phyloP scores from a whole-genome alignment of 805 yeast species.

The Candida anglica region DNA sequence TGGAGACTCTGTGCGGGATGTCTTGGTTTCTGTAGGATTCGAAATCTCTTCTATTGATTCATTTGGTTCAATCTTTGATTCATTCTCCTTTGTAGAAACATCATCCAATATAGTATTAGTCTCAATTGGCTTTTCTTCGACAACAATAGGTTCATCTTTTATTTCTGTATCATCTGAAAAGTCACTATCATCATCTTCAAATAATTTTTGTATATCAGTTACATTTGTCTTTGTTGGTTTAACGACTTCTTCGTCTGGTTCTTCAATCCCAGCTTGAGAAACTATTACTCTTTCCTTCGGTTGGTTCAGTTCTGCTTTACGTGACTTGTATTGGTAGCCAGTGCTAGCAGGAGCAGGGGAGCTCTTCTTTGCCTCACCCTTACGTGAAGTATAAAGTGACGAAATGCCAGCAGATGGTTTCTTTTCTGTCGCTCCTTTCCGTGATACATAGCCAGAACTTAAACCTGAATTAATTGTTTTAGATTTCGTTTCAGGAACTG shows the following conservation, averaged over 20 bases:
- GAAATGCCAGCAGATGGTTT: conserved; percentile 7
- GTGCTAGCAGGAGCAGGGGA: conserved; percentile 7
- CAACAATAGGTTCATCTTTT: conserved; percentile 10
- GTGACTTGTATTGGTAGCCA: conserved; percentile 29
- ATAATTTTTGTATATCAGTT: conserved; percentile 27
- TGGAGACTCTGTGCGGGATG: conserved; percentile 2
- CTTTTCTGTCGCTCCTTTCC: conserved; percentile 12
- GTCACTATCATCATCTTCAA: conserved; percentile 24
- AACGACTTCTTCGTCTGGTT: conserved; percentile 8
- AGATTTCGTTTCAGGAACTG: conserved; percentile 9
- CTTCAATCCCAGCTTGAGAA: conserved; percentile 14
- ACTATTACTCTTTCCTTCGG: conserved; percentile 35
- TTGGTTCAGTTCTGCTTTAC: conserved; percentile 25
- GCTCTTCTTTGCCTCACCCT: conserved; percentile 11
- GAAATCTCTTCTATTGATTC: neutral
- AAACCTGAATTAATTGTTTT: conserved; percentile 11
- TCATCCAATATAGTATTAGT: neutral
- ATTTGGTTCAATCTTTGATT: neutral
- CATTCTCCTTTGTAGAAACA: neutral
- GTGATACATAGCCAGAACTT: conserved; percentile 26
- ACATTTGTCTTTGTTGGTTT: conserved; percentile 6
- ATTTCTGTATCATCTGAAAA: conserved; percentile 2
- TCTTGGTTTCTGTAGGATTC: neutral
- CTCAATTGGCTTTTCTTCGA: conserved; percentile 5
- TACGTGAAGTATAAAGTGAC: conserved; percentile 16